Percentiles rank a stretch among this genome's conserved stretches.
Evolutionary conservation across 371 early-diverging fungal genomes (phyloP).

Genomic region (Mucor indicus): DNA sequence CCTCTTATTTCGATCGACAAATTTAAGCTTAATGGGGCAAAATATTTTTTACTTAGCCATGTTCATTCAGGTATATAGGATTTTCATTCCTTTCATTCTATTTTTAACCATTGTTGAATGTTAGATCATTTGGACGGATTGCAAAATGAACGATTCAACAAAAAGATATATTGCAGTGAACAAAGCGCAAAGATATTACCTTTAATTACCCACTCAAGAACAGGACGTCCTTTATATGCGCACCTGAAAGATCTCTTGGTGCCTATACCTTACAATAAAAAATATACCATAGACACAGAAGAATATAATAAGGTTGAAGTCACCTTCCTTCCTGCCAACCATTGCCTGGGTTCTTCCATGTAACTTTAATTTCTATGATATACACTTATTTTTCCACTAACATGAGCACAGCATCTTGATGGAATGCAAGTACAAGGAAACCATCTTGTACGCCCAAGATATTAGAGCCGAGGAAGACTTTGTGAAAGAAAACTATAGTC

Average conservation of each 20-base stretch:
- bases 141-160: constrained; percentile 13
- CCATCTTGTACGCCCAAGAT: constrained; percentile 43
- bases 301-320: constrained; percentile 24
- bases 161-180: constrained; percentile 32
- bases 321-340: constrained; percentile 37
- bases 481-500: constrained; percentile 10
- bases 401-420: constrained; percentile 25
- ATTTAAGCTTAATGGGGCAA: constrained; percentile 22
- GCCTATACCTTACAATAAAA: constrained; percentile 11
- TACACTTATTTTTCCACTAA: not conserved
- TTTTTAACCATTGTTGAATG: not conserved
- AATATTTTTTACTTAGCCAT: constrained; percentile 37
- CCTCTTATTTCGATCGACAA: constrained; percentile 41
- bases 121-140: constrained; percentile 37
- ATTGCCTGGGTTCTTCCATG: constrained; percentile 48
- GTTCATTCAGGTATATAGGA: constrained; percentile 31
- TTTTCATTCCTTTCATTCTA: not conserved
- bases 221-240: constrained; percentile 7
- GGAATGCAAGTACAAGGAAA: constrained; percentile 35
- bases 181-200: constrained; percentile 32
- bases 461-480: constrained; percentile 32
- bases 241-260: constrained; percentile 22
- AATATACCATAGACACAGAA: constrained; percentile 14
- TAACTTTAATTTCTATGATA: constrained; percentile 3
- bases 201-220: constrained; percentile 8